Conservation (phyloP, 495 filamentous ascomycete species). For the Staphylotrichum tortipilum region DNA sequence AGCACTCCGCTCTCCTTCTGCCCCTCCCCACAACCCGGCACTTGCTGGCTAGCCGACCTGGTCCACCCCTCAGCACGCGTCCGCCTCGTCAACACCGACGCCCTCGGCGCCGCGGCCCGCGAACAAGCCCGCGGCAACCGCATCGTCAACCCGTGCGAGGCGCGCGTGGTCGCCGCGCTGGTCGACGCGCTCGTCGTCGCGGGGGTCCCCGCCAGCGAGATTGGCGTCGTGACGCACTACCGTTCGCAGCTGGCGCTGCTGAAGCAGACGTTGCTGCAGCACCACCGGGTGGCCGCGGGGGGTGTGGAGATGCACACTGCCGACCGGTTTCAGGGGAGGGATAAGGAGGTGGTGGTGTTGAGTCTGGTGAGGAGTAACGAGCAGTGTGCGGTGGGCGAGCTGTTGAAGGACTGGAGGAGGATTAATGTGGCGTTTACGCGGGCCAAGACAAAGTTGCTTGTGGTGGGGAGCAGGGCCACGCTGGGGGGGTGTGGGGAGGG, state of each 20-base stretch:
- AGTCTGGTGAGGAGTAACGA: conserved; percentile 81
- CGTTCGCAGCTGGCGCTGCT: conserved; percentile 69
- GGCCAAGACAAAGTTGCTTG: conserved; percentile 79
- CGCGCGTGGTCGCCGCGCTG: conserved; percentile 62
- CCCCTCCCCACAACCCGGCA: conserved; percentile 34
- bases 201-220: conserved; percentile 65
- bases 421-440: conserved; percentile 95
- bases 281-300: conserved; percentile 23
- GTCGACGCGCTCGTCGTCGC: conserved; percentile 66
- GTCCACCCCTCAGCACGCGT: conserved; percentile 62
- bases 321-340: conserved; percentile 90
- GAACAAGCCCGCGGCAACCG: conserved; percentile 72
- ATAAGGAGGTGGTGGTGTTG: conserved; percentile 86
- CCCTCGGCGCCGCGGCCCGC: conserved; percentile 53
- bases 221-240: conserved; percentile 98
- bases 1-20: conserved; percentile 53
- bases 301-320: conserved; percentile 87
- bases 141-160: conserved; percentile 77
- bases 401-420: conserved; percentile 83
- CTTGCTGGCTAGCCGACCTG: conserved; percentile 80
- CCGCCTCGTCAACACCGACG: conserved; percentile 81
- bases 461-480: conserved; percentile 73
- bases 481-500: conserved; percentile 54
- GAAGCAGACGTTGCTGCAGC: conserved; percentile 38
- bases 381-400: conserved; percentile 67